phyloP scores from a whole-genome alignment of 2,329 filamentous ascomycete species.

The Zalaria obscura region DNA sequence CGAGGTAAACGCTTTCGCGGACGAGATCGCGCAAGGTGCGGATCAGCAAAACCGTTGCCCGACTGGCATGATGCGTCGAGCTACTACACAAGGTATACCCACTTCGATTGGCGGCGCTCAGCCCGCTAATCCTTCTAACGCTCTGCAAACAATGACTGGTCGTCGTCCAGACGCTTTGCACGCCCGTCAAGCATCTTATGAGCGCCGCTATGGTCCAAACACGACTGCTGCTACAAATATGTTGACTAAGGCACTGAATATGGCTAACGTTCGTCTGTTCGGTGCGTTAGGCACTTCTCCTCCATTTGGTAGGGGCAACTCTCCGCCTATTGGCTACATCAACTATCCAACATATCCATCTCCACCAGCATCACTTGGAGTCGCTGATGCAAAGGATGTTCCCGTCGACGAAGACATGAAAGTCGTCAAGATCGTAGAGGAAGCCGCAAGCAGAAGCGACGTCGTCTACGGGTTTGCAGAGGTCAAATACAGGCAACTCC shows the following conservation, averaged over 20 bases:
- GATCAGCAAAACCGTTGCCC: conserved; percentile 18
- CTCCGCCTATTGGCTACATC: conserved; percentile 61
- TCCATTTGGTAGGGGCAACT: conserved; percentile 42
- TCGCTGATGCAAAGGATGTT: conserved; percentile 43
- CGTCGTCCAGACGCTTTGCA: conserved; percentile 48
- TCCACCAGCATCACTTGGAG: conserved; percentile 51
- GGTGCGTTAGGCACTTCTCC: conserved; percentile 53
- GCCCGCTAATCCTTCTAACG: conserved; percentile 49
- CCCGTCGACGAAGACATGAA: conserved; percentile 65
- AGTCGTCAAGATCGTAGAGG: conserved; percentile 72
- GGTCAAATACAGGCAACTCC: conserved; percentile 95
- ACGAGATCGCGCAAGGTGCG: conserved; percentile 56
- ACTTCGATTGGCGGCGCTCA: conserved; percentile 57
- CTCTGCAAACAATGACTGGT: conserved; percentile 59
- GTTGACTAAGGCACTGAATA: conserved; percentile 87
- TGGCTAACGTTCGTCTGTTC: conserved; percentile 67
- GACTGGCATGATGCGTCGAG: conserved; percentile 54
- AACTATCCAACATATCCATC: conserved; percentile 77
- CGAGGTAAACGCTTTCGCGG: conserved; percentile 92
- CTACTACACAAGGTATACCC: conserved; percentile 63
- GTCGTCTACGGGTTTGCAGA: conserved; percentile 96
- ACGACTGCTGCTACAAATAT: conserved; percentile 74
- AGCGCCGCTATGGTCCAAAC: conserved; percentile 59
- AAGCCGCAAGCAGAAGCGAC: conserved; percentile 82
- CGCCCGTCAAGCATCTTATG: conserved; percentile 66